Evolutionary conservation across 2,329 filamentous ascomycete species (phyloP).

Genomic region (Canariomyces notabilis): DNA sequence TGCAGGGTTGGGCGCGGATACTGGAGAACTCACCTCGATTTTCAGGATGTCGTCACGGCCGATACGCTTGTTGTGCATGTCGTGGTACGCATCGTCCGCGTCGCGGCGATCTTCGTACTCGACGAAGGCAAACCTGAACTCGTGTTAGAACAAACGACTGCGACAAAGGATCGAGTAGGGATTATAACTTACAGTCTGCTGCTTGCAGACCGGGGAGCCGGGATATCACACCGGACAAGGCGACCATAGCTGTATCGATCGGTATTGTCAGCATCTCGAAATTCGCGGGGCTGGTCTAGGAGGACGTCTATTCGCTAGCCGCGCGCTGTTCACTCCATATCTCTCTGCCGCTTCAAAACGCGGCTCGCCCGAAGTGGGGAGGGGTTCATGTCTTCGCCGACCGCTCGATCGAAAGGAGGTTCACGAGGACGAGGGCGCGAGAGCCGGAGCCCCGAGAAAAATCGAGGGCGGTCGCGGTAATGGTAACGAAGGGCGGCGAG

Average conservation of each 20-base stretch:
- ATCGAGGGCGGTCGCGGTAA: constrained; percentile 18
- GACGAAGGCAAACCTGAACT: constrained; percentile 82
- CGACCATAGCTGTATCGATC: constrained; percentile 73
- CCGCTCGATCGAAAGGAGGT: constrained; percentile 40
- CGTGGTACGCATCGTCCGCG: constrained; percentile 97
- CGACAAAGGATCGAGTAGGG: too few relatives aligned
- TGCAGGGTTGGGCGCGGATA: background rate
- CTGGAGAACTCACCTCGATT: constrained; percentile 71
- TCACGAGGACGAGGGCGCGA: constrained; percentile 19
- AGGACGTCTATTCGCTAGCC: constrained; percentile 28
- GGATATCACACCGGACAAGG: constrained; percentile 96
- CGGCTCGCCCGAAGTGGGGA: constrained; percentile 35
- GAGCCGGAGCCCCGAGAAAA: constrained; percentile 20
- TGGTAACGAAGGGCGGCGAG: constrained; percentile 21
- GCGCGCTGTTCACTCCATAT: constrained; percentile 21
- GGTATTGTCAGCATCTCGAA: constrained; percentile 46
- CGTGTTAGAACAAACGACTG: constrained; percentile 11
- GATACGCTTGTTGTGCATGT: constrained; percentile 99
- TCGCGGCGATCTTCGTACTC: constrained; percentile 98
- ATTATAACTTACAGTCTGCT: constrained; percentile 94
- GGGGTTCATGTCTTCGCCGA: constrained; percentile 34
- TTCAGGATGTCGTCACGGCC: constrained; percentile 93
- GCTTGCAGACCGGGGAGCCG: constrained; percentile 85
- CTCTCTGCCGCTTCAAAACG: constrained; percentile 30
- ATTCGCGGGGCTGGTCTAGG: constrained; percentile 24